Base-by-base conservation (phyloP, 176 grass and related monocot genomes). In the Avena sativa region DNA sequence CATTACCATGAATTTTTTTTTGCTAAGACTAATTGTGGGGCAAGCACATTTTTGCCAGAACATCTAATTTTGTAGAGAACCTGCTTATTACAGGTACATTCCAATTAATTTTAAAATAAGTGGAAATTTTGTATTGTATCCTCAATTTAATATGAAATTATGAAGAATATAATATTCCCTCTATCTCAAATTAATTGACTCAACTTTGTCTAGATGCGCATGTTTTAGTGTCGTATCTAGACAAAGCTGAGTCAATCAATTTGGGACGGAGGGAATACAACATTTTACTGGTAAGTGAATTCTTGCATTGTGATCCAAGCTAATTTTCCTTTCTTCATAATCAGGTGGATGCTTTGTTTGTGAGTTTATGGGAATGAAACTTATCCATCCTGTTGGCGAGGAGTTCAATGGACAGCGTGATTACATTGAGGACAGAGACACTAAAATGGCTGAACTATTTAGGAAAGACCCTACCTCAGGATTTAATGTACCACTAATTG, bases 301-400 rank as follows among this genome's bases (percentile, higher is more conserved):
- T 56, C 8, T 77, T 34, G 15, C 50, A 28, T 20, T 56, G 74
- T 0, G 6, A 76, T 19, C 49, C 50, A 56, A 77, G 14, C 48
- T 77, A 77, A 77, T 52, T 20, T 77, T 56, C 1, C 25, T 56
- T 56, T 77, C 13, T 19, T 55, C 49, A 26, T 76, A 5, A 76
- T 55, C 26, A 77, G 74, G 74, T 77, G 74, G 26, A 77, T 77
- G 74, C 28, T 77, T 51, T 56, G 74, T 28, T 20, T 77, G 74
- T 57, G 74, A 77, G 28, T 77, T 12, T 19, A 56, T 34, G 26
- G 74, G 74, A 53, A 19, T 77, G 28, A 77, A 77, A 57, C 74
- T 77, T 8, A 77, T 77, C 15, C 51, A 77, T 77, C 74, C 74
- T 36, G 50, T 77, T 36, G 49, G 19, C 3, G 25, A 76, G 73